These are phyloP conservation scores for Pichia sporocuriosa DNA, from an alignment of 805 yeast species.

Conservation along the genomic window DNA sequence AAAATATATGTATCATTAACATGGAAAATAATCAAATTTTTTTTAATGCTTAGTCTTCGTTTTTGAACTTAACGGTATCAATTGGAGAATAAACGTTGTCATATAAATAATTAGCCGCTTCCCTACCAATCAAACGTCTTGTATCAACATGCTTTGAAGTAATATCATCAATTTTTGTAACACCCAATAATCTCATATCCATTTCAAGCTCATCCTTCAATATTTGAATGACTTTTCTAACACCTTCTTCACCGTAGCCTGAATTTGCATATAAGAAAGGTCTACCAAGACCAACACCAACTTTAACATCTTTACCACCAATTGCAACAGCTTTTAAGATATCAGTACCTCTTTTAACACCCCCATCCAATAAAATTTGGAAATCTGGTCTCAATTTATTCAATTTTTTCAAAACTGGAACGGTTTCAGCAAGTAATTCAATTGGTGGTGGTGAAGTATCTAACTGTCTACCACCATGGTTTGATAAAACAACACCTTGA, in stretches of 20 bases:
- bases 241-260: constrained; percentile 60
- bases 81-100: constrained; percentile 26
- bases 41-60: constrained; percentile 17
- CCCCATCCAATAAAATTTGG: constrained; percentile 62
- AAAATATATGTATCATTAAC: no score
- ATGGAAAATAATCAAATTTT: neutral
- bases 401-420: constrained; percentile 41
- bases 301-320: constrained; percentile 65
- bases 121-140: constrained; percentile 28
- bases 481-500: constrained; percentile 75
- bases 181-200: constrained; percentile 80
- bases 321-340: constrained; percentile 57
- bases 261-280: constrained; percentile 60
- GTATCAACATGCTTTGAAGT: constrained; percentile 57
- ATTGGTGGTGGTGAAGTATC: constrained; percentile 78
- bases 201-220: constrained; percentile 64
- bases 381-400: constrained; percentile 43
- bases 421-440: constrained; percentile 65
- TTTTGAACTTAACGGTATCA: constrained; percentile 24
- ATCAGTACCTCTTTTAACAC: constrained; percentile 64
- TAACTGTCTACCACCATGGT: constrained; percentile 87
- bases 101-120: constrained; percentile 28
- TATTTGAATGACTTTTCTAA: constrained; percentile 50
- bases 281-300: constrained; percentile 67
- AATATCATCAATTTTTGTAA: constrained; percentile 50